A percentile compares a stretch with the other conserved stretches of the same genome.
These are phyloP conservation scores for Solanum virginianum DNA, from an alignment of 257 asterid species.

Conservation along the genomic window DNA sequence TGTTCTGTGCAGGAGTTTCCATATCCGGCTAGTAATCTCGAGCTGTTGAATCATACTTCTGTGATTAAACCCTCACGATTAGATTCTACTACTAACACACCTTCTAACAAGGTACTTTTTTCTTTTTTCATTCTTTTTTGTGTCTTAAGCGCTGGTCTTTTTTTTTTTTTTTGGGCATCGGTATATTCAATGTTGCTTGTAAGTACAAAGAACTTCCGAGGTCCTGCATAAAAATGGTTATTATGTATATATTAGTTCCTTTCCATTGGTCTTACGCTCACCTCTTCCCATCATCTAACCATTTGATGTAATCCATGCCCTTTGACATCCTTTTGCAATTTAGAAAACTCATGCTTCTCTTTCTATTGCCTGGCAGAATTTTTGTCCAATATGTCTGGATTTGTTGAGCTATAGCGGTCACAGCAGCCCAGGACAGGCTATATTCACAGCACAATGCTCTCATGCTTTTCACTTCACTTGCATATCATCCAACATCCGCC, in stretches of 20 bases:
- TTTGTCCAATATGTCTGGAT: conserved; percentile 81
- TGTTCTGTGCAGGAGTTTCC: conserved; percentile 19
- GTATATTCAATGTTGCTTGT: not conserved
- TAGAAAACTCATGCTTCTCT: not conserved
- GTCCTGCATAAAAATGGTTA: not conserved
- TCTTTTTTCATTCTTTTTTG: not conserved
- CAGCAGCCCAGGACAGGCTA: conserved; percentile 65
- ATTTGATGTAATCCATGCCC: not conserved
- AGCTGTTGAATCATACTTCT: not conserved
- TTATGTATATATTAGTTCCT: not conserved
- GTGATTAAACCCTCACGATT: conserved; percentile 7
- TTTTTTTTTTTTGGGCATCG: not conserved
- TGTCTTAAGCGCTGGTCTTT: not conserved
- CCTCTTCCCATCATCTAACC: not conserved
- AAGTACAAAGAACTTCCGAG: not conserved
- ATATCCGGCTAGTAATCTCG: conserved; percentile 18
- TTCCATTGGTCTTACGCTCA: not conserved
- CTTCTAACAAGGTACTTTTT: conserved; percentile 38
- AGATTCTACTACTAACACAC: conserved; percentile 24
- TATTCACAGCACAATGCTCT: conserved; percentile 89
- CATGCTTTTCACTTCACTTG: conserved; percentile 87
- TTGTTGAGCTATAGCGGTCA: conserved; percentile 56
- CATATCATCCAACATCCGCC: conserved; percentile 88
- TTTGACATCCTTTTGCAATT: not conserved
- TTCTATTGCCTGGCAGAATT: conserved; percentile 30